Percentiles rank a stretch among this genome's conserved stretches.
Conservation (phyloP, 1,284 basidiomycete species). For the Pseudozyma hubeiensis region DNA sequence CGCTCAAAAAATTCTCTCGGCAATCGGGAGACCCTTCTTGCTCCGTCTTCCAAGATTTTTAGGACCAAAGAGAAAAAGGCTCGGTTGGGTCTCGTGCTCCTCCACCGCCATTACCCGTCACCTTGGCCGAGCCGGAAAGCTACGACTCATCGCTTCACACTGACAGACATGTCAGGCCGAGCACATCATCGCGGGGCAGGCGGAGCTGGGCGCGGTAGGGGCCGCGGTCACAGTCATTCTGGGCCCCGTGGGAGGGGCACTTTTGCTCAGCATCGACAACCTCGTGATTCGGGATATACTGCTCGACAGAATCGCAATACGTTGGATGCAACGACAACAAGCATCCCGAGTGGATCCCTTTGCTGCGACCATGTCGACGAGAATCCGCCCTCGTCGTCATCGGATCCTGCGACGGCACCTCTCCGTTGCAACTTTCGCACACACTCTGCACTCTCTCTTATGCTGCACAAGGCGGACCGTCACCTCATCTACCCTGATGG, state of each 20-base stretch:
- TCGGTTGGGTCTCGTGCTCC: background rate
- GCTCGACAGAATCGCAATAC: slow-evolving; percentile 9
- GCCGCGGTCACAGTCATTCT: slow-evolving; percentile 2
- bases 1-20: slow-evolving; percentile 5
- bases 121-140: too few species aligned
- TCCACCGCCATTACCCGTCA: background rate
- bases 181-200: slow-evolving; percentile 6
- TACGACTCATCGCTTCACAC: too few species aligned
- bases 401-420: slow-evolving; percentile 14
- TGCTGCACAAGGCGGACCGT: slow-evolving; percentile 64
- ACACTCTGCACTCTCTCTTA: slow-evolving; percentile 43
- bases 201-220: slow-evolving; percentile 17
- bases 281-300: slow-evolving; percentile 42
- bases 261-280: slow-evolving; percentile 29
- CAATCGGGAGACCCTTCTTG: slow-evolving; percentile 35
- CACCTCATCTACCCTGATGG: slow-evolving; percentile 65
- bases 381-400: slow-evolving; percentile 25
- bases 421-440: slow-evolving; percentile 41
- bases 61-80: background rate
- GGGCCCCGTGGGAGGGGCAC: slow-evolving; percentile 22
- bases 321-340: background rate
- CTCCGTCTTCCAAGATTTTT: slow-evolving; percentile 3
- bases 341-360: slow-evolving; percentile 18
- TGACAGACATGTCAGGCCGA: slow-evolving; percentile 18
- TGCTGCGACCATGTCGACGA: slow-evolving; percentile 43